These are phyloP conservation scores for Fusarium oligoseptatum DNA, from an alignment of 2,329 filamentous ascomycete genomes.

Conservation along the genomic window DNA sequence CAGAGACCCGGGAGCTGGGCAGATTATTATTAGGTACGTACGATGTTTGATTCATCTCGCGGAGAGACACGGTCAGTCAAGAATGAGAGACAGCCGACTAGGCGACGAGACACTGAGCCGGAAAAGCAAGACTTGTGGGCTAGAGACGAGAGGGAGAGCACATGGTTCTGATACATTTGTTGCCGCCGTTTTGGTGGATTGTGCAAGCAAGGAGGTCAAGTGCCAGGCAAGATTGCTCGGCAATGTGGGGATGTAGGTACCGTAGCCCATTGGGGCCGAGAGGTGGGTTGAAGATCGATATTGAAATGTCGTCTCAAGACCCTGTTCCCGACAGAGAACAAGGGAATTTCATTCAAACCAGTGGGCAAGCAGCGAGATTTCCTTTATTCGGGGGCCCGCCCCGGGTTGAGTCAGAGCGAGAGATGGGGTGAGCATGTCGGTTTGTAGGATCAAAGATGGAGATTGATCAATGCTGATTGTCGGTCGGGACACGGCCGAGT, in stretches of 20 bases:
- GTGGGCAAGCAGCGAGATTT: constrained; percentile 38
- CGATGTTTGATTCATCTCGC: constrained; percentile 7
- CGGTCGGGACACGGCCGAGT: constrained; percentile 16
- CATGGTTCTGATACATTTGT: constrained; percentile 23
- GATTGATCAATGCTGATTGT: constrained; percentile 8
- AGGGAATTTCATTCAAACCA: constrained; percentile 20
- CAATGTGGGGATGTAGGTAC: constrained; percentile 32
- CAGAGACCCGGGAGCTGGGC: constrained; percentile 19
- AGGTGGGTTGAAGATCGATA: constrained; percentile 42
- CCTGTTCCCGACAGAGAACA: constrained; percentile 24
- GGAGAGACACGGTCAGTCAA: constrained; percentile 12
- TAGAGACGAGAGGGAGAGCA: constrained; percentile 13
- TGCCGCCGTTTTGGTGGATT: constrained; percentile 1
- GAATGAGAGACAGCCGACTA: constrained; percentile 22
- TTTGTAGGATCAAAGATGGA: constrained; percentile 3
- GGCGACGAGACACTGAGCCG: constrained; percentile 5
- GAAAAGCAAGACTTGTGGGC: constrained; percentile 4
- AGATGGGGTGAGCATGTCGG: constrained; percentile 24
- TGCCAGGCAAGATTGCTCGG: constrained; percentile 30
- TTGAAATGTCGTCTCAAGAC: constrained; percentile 38
- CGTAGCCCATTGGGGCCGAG: constrained; percentile 32
- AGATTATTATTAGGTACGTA: constrained; percentile 29
- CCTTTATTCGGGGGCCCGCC: constrained; percentile 24
- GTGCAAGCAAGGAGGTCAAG: constrained; percentile 30
- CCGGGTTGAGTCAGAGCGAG: constrained; percentile 36